Evolutionary conservation across 257 asterid species (phyloP), one percentile per base, ranked within the genome.

Genomic region (Leonotis leonurus): DNA sequence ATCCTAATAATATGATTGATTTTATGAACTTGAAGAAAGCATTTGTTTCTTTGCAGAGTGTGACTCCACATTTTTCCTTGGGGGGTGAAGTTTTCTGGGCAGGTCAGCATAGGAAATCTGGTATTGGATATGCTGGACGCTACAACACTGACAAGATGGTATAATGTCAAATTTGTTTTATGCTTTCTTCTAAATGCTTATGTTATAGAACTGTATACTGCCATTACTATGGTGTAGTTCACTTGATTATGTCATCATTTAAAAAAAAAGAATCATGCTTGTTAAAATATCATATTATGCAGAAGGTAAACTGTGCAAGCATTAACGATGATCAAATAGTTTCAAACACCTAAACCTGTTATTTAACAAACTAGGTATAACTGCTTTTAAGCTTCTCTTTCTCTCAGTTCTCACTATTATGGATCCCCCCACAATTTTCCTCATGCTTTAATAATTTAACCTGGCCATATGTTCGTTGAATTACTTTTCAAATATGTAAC

Each of bases 51-150:
- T 55, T 71, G 75, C 80, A 92, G 99, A 92, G 95, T 70, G 87
- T 92, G 52, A 78, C 86, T 56, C 85, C 95, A 58, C 76, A 79
- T 73, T 76, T 92, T 36, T 89, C 95, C 26, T 77, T 89, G 81
- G 98, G 97, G 16, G 97, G 98, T 44, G 98, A 89, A 79, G 82
- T 89, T 35, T 89, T 92, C 79, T 92, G 99, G 99, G 95, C 97
- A 66, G 99, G 99, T 68, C 97, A 92, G 71, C 97, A 83, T 77
- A 76, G 96, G 64, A 92, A 88, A 72, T 89, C 99, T 58, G 97
- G 97, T 68, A 69, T 89, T 67, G 99, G 99, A 56, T 92, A 85
- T 73, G 96, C 90, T 69, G 97, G 86, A 32, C 95, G 99, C 49
- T 92, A 83, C 85, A 89, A 78, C 86, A 83, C 88, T 26, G 94